A percentile compares a stretch with the other conserved stretches of the same genome.
These are phyloP conservation scores for Pythium brachiatum DNA, from an alignment of 352 stramenopile species.

Conservation along the genomic window DNA sequence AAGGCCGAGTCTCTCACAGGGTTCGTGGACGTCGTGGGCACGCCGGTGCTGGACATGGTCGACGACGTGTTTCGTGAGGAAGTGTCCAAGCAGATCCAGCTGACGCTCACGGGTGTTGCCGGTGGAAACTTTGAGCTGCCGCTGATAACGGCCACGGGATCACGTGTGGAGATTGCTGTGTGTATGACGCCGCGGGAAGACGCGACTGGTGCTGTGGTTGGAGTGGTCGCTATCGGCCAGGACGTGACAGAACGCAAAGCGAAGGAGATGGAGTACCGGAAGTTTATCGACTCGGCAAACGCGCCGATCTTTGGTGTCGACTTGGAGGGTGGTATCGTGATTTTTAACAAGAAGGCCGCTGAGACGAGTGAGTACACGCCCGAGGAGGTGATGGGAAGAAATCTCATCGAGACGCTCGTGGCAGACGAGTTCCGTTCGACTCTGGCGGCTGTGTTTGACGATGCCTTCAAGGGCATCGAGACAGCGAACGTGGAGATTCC, in stretches of 20 bases:
- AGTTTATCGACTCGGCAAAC: slow-evolving; percentile 36
- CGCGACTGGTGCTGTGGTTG: slow-evolving; percentile 35
- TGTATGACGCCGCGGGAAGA: slow-evolving; percentile 58
- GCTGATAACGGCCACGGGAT: slow-evolving; percentile 44
- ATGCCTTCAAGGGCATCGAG: slow-evolving; percentile 49
- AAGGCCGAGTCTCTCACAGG: slow-evolving; percentile 58
- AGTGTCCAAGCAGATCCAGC: slow-evolving; percentile 49
- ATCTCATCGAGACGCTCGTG: slow-evolving; percentile 80
- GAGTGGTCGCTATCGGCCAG: slow-evolving; percentile 61
- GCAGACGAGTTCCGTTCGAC: slow-evolving; percentile 42
- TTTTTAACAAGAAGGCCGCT: slow-evolving; percentile 84
- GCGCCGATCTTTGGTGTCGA: slow-evolving; percentile 42
- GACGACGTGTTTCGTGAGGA: slow-evolving; percentile 46
- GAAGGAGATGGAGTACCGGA: slow-evolving; percentile 70
- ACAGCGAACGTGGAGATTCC: slow-evolving; percentile 57
- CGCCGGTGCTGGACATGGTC: slow-evolving; percentile 46
- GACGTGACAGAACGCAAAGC: slow-evolving; percentile 65
- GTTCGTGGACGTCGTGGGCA: slow-evolving; percentile 52
- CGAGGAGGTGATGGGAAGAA: slow-evolving; percentile 79
- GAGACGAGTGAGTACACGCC: slow-evolving; percentile 75
- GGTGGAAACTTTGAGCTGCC: slow-evolving; percentile 54
- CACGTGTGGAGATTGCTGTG: slow-evolving; percentile 52
- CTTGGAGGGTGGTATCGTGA: slow-evolving; percentile 43
- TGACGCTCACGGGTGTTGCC: slow-evolving; percentile 43
- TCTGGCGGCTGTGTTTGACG: slow-evolving; percentile 48